Evolutionary conservation across 2,329 filamentous ascomycete species (phyloP).

Genomic region (Beauveria scarabaeidicola): DNA sequence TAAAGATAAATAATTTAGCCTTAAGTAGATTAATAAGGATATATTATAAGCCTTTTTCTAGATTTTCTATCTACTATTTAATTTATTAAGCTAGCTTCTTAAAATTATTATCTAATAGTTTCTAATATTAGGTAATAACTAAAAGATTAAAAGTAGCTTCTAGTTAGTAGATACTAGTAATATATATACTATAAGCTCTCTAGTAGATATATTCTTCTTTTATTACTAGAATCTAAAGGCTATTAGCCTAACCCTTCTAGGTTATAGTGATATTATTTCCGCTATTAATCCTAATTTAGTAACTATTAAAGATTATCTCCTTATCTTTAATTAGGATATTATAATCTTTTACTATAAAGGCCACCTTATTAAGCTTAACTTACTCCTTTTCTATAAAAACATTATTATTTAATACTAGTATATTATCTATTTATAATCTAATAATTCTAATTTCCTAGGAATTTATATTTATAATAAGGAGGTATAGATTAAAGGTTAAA

Average conservation of each 20-base stretch:
- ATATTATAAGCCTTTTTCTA: not conserved
- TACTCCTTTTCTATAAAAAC: not conserved
- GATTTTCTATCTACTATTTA: not conserved
- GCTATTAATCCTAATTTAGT: not conserved
- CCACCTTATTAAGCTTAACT: not conserved
- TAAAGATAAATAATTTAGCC: not conserved
- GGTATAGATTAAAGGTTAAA: not conserved
- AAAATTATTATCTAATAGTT: not conserved
- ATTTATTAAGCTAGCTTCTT: not conserved
- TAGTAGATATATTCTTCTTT: not conserved
- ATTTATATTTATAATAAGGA: not conserved
- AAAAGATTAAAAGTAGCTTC: not conserved
- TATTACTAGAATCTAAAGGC: not conserved
- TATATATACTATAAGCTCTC: not conserved
- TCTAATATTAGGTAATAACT: not conserved
- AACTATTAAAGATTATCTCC: not conserved
- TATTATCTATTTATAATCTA: not conserved
- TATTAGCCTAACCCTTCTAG: not conserved
- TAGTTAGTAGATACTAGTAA: not conserved
- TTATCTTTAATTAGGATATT: not conserved
- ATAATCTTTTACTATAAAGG: not conserved
- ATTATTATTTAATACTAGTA: not conserved
- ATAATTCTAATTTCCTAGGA: not conserved
- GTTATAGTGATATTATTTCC: not conserved
- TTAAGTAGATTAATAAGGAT: not conserved